Conservation (phyloP, 2,329 filamentous ascomycete species). For the Chrysosporium queenslandicum region DNA sequence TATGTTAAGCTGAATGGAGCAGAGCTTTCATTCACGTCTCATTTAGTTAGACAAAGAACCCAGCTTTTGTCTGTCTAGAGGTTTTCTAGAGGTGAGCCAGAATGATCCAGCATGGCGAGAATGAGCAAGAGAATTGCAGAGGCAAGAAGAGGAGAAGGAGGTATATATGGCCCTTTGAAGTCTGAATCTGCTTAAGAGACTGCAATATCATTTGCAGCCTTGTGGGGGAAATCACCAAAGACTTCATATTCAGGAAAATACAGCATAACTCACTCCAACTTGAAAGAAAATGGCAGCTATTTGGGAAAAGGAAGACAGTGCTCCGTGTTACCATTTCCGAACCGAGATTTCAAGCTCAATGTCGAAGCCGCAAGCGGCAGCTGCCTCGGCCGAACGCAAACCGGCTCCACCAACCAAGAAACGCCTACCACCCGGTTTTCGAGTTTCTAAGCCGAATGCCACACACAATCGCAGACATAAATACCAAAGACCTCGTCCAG, state of each 20-base stretch:
- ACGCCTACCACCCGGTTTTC: slow-evolving; percentile 2
- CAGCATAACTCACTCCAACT: neutral
- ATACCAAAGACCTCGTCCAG: slow-evolving; percentile 2
- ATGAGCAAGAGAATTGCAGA: neutral
- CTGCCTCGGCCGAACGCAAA: slow-evolving; percentile 6
- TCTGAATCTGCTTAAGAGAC: slow-evolving; percentile 8
- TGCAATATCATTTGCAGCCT: too few species aligned
- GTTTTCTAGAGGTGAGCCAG: neutral
- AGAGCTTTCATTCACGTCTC: slow-evolving; percentile 6
- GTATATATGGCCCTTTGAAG: neutral
- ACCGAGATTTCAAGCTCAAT: slow-evolving; percentile 9
- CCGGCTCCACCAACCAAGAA: slow-evolving; percentile 10
- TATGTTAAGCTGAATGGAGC: slow-evolving; percentile 4
- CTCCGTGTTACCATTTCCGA: slow-evolving; percentile 2
- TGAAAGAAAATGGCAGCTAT: slow-evolving; percentile 11
- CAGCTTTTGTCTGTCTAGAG: neutral
- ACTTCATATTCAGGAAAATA: too few species aligned
- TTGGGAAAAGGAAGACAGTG: slow-evolving; percentile 10
- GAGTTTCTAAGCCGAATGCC: slow-evolving; percentile 9
- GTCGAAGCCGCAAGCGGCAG: slow-evolving; percentile 6
- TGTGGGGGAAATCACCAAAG: too few species aligned
- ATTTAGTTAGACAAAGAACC: neutral
- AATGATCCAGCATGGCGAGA: neutral
- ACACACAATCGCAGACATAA: slow-evolving; percentile 1
- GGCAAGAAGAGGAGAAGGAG: neutral